Conservation (phyloP, 306 rosid species). For the Sicyos edulis region DNA sequence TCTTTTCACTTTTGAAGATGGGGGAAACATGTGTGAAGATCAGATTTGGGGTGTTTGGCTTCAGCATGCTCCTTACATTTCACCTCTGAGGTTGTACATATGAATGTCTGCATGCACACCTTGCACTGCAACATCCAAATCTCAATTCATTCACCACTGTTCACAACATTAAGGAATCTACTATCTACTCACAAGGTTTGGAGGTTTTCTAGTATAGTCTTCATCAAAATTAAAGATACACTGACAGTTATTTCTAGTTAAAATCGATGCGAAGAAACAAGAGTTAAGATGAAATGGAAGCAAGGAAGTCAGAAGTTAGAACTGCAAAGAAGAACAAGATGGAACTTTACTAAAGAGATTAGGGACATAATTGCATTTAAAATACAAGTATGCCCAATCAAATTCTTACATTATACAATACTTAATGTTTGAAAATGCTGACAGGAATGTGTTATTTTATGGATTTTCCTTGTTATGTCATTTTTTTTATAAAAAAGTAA, state of each 20-base stretch:
- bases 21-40: conserved; percentile 50
- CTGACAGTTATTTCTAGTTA: not conserved
- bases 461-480: not conserved
- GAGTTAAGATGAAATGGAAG: not conserved
- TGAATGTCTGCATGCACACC: conserved; percentile 89
- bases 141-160: not conserved
- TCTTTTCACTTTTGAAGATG: conserved; percentile 50
- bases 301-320: not conserved
- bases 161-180: not conserved
- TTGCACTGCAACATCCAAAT: conserved; percentile 54
- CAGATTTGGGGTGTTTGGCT: conserved; percentile 80
- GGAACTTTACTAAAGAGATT: not conserved
- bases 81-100: conserved; percentile 81
- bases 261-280: not conserved
- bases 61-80: conserved; percentile 83
- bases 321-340: not conserved
- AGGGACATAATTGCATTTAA: not conserved
- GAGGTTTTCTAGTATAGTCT: too few relatives aligned
- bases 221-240: not conserved
- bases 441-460: not conserved
- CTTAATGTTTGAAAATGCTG: not conserved
- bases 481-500: not conserved
- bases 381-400: not conserved
- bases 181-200: not conserved
- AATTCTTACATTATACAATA: not conserved